Conservation (phyloP, 2,329 filamentous ascomycete genomes). For the Colletotrichum truncatum region DNA sequence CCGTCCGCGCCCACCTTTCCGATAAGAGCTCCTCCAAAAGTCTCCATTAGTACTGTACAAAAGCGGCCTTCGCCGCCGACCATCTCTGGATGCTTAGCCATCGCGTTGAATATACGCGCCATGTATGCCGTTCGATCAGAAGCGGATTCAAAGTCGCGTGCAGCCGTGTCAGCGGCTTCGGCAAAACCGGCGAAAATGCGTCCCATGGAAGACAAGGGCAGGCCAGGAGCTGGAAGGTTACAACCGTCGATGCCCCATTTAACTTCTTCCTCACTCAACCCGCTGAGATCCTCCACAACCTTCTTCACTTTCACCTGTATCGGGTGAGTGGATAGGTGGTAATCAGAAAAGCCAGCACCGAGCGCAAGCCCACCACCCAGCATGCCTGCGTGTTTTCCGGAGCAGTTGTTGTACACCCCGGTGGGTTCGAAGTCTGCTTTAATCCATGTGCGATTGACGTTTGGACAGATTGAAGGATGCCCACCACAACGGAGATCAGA, state of each 20-base stretch:
- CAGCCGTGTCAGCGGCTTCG: slow-evolving; percentile 36
- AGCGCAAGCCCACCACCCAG: slow-evolving; percentile 50
- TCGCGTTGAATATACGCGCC: slow-evolving; percentile 50
- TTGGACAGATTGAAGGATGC: slow-evolving; percentile 45
- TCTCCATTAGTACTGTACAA: slow-evolving; percentile 54
- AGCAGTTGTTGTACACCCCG: slow-evolving; percentile 54
- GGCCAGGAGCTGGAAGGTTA: slow-evolving; percentile 55
- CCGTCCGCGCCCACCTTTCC: slow-evolving; percentile 60
- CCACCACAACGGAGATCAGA: slow-evolving; percentile 51
- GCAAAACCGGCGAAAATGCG: slow-evolving; percentile 48
- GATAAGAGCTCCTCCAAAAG: slow-evolving; percentile 46
- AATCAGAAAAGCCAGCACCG: slow-evolving; percentile 39
- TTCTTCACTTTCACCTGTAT: slow-evolving; percentile 49
- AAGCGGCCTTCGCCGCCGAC: slow-evolving; percentile 56
- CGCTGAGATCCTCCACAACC: slow-evolving; percentile 46
- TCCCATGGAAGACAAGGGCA: slow-evolving; percentile 46
- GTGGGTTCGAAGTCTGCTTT: slow-evolving; percentile 46
- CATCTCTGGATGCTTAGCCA: slow-evolving; percentile 51
- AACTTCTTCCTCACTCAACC: slow-evolving; percentile 37
- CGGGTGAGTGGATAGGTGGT: slow-evolving; percentile 46
- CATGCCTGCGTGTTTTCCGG: slow-evolving; percentile 59
- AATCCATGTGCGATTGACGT: slow-evolving; percentile 49
- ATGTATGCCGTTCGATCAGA: slow-evolving; percentile 34
- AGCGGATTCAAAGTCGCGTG: neutral
- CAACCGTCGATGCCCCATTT: slow-evolving; percentile 57